phyloP scores from a whole-genome alignment of 1,284 basidiomycete genomes.

The Rhodotorula sp. region DNA sequence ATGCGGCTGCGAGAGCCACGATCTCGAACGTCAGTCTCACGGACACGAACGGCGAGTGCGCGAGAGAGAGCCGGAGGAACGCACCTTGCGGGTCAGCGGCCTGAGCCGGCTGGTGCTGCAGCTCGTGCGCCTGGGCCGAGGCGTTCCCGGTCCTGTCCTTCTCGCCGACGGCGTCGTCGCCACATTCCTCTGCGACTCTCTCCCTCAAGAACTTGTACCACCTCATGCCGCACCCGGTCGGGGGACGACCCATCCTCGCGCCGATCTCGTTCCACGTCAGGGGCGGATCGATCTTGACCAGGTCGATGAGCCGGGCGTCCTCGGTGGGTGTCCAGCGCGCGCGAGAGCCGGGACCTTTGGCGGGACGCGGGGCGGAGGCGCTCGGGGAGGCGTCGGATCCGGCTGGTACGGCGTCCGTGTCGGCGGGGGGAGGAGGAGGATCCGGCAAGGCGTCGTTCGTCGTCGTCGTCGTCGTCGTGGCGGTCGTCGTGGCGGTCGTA shows the following conservation, averaged over 20 bases:
- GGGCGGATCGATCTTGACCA: conserved; percentile 25
- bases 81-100: no score
- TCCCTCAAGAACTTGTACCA: conserved; percentile 34
- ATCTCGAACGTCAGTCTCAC: no score
- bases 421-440: background rate
- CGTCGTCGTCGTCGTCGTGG: background rate
- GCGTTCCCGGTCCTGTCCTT: no score
- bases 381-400: background rate
- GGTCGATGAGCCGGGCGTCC: conserved; percentile 21
- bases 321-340: conserved; percentile 28
- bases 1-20: no score
- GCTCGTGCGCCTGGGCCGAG: no score
- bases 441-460: background rate
- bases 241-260: conserved; percentile 11
- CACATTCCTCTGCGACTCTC: conserved; percentile 1
- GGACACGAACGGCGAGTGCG: no score
- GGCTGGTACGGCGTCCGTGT: background rate
- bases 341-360: conserved; percentile 7
- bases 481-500: background rate
- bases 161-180: no score
- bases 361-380: background rate
- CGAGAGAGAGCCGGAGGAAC: no score
- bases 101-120: no score
- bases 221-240: conserved; percentile 30
- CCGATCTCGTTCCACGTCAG: conserved; percentile 38